These are phyloP conservation scores for Forsythia suspensa DNA, from an alignment of 257 asterid species.

Conservation along the genomic window DNA sequence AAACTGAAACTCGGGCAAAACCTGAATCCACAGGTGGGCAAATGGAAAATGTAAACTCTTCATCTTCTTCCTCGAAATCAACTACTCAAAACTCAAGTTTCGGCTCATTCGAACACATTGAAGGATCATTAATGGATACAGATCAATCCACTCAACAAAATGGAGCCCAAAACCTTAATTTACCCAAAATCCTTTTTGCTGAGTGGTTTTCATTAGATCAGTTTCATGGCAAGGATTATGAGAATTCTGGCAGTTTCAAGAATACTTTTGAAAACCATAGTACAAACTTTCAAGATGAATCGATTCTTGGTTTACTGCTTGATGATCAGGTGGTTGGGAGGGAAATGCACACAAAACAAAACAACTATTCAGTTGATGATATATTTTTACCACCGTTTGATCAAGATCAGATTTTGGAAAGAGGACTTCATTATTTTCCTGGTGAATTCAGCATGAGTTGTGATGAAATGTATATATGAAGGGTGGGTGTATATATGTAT, in stretches of 20 bases:
- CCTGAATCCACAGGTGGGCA: slow-evolving; percentile 1
- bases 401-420: slow-evolving; percentile 45
- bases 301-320: slow-evolving; percentile 25
- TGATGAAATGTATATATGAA: slow-evolving; percentile 39
- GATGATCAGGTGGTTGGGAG: slow-evolving; percentile 31
- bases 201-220: slow-evolving; percentile 74
- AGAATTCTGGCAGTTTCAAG: slow-evolving; percentile 22
- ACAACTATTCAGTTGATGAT: slow-evolving; percentile 29
- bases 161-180: slow-evolving; percentile 29
- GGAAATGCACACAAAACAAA: slow-evolving; percentile 25
- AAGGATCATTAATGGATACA: slow-evolving; percentile 30
- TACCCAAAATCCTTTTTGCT: slow-evolving; percentile 69
- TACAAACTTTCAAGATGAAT: slow-evolving; percentile 34
- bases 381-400: slow-evolving; percentile 39
- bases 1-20: slow-evolving; percentile 17
- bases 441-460: slow-evolving; percentile 39
- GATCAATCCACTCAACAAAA: slow-evolving; percentile 33
- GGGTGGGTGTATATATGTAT: background rate
- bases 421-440: slow-evolving; percentile 39
- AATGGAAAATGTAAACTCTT: slow-evolving; percentile 15
- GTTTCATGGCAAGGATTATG: slow-evolving; percentile 29
- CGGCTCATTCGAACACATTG: slow-evolving; percentile 37
- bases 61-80: slow-evolving; percentile 27
- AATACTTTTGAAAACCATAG: slow-evolving; percentile 10
- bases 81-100: slow-evolving; percentile 26